Conservation (phyloP, 805 yeast genomes). For the Saccharomyces kudriavzevii region DNA sequence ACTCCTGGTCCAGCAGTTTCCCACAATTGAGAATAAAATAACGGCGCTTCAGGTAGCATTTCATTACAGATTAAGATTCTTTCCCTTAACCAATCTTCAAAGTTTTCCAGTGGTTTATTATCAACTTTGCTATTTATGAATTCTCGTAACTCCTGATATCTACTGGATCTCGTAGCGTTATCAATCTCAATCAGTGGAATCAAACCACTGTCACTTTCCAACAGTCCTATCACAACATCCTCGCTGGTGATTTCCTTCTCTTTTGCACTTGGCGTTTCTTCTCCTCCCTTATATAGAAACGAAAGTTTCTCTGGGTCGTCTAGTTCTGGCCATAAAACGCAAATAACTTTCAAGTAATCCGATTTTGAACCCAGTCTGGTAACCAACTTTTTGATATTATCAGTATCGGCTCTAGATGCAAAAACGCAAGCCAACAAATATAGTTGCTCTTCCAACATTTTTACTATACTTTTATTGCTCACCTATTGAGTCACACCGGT, state of each 20-base stretch:
- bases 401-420: conserved; percentile 19
- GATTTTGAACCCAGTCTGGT: conserved; percentile 5
- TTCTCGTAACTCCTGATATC: conserved; percentile 8
- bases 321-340: conserved; percentile 29
- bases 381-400: conserved; percentile 6
- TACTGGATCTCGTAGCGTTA: conserved; percentile 6
- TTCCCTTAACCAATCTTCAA: conserved; percentile 17
- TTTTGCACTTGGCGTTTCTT: conserved; percentile 1
- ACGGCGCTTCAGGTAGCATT: conserved; percentile 9
- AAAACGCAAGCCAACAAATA: conserved; percentile 18
- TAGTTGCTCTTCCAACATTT: conserved; percentile 17
- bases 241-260: conserved; percentile 7
- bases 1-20: not conserved
- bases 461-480: not conserved
- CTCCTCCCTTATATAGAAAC: conserved; percentile 10
- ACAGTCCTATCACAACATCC: conserved; percentile 26
- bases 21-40: conserved; percentile 22
- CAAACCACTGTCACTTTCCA: conserved; percentile 13
- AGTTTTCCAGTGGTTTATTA: conserved; percentile 1
- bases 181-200: conserved; percentile 22
- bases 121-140: conserved; percentile 11
- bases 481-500: not conserved
- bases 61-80: conserved; percentile 22
- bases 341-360: conserved; percentile 16
- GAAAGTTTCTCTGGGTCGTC: conserved; percentile 18